Evolutionary conservation across 2,329 filamentous ascomycete genomes (phyloP).

Genomic region (Raffaelea ambrosiae): DNA sequence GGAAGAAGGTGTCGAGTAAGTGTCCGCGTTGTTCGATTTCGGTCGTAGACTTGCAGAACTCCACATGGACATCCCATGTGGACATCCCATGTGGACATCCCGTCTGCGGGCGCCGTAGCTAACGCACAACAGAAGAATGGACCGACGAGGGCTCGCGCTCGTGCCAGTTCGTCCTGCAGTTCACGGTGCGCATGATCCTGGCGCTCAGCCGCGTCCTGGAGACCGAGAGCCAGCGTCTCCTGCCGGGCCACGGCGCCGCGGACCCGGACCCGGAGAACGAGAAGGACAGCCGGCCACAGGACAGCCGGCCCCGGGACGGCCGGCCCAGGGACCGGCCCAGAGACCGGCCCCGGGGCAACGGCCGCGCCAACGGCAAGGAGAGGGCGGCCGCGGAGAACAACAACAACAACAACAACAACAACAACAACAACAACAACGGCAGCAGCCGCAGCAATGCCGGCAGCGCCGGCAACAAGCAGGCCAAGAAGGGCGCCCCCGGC

Average conservation of each 20-base stretch:
- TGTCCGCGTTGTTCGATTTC: slow-evolving; percentile 5
- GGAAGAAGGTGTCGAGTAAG: slow-evolving; percentile 44
- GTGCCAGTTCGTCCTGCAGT: slow-evolving; percentile 59
- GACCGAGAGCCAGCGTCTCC: slow-evolving; percentile 6
- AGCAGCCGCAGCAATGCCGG: neutral
- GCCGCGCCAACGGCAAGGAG: neutral
- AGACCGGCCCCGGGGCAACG: neutral
- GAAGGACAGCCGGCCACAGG: neutral
- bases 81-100: no score
- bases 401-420: slow-evolving; percentile 14
- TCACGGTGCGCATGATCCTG: slow-evolving; percentile 72
- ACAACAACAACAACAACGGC: neutral
- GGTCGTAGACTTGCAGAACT: no score
- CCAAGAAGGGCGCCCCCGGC: slow-evolving; percentile 17
- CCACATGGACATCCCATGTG: no score
- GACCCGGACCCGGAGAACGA: slow-evolving; percentile 7
- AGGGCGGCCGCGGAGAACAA: slow-evolving; percentile 11
- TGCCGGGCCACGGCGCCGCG: slow-evolving; percentile 27
- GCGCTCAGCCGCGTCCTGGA: slow-evolving; percentile 60
- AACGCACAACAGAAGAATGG: slow-evolving; percentile 41
- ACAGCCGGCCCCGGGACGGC: neutral
- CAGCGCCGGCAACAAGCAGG: neutral
- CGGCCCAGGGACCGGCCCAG: neutral
- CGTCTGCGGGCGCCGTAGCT: no score
- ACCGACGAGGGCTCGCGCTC: slow-evolving; percentile 35